A percentile compares a stretch with the other conserved stretches of the same genome.
Conservation (phyloP, 805 yeast species). For the Pichia scutulata region DNA sequence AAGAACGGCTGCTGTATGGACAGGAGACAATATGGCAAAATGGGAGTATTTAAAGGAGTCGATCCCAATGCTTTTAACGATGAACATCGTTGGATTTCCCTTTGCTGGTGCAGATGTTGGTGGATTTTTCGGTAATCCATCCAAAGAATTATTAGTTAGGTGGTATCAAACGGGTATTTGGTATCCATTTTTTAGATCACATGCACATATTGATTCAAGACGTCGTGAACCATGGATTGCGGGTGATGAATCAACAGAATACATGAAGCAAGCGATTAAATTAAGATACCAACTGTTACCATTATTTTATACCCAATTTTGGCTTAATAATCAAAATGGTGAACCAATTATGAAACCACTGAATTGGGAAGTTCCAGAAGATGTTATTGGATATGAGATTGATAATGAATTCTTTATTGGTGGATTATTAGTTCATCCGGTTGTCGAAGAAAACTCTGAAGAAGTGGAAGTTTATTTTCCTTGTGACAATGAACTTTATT, state of each 20-base stretch:
- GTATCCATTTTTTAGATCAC: constrained; percentile 95
- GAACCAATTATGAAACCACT: constrained; percentile 66
- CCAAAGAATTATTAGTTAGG: constrained; percentile 68
- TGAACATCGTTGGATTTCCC: constrained; percentile 79
- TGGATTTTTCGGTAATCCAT: constrained; percentile 91
- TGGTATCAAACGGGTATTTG: constrained; percentile 97
- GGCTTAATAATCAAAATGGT: constrained; percentile 52
- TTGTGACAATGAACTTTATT: constrained; percentile 42
- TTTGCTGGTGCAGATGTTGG: constrained; percentile 96
- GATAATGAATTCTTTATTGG: constrained; percentile 86
- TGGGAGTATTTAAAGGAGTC: constrained; percentile 84
- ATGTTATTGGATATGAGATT: constrained; percentile 42
- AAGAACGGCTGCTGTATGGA: constrained; percentile 90
- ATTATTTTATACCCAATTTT: constrained; percentile 70
- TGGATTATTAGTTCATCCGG: constrained; percentile 68
- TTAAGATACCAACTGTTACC: constrained; percentile 76
- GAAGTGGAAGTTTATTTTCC: constrained; percentile 44
- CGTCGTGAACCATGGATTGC: constrained; percentile 91
- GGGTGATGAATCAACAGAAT: constrained; percentile 61
- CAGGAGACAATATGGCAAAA: constrained; percentile 90
- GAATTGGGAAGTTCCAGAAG: constrained; percentile 47
- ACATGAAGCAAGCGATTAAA: constrained; percentile 62
- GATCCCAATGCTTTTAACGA: constrained; percentile 80
- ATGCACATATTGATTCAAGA: constrained; percentile 89
- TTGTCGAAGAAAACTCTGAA: constrained; percentile 46